Base-by-base conservation (phyloP, 2,329 filamentous ascomycete genomes). In the Microsporum canis region DNA sequence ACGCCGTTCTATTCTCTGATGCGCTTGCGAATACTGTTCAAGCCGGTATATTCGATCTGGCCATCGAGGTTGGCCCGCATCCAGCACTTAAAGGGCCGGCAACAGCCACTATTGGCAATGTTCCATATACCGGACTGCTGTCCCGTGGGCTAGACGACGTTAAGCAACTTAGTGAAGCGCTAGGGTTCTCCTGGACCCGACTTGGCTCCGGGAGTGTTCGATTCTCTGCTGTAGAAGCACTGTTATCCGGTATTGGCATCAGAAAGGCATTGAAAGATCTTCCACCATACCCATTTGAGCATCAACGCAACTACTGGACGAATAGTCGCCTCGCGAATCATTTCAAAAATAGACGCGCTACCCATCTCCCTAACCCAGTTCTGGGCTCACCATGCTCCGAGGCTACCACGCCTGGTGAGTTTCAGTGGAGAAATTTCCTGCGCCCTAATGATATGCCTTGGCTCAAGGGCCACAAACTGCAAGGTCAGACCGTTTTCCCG, bases 1-100 rank as follows among this genome's bases (percentile, higher is more conserved):
- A 66, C 1, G 61, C 73, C 10, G 74, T 78, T 1, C 65, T 71
- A 1, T 77, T 77, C 64, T 65, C 65, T n/a, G 60, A 68, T 31
- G 70, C 69, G 17, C 39, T 74, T 12, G n/a, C 29, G 8, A 39
- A 57, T 7, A 59, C 63, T 33, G 57, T 31, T 7, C 29, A 43
- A 7, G 60, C 59, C 47, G 60, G 43, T 2, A 33, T 59, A 5
- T 51, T 61, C 49, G 31, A 61, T 63, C 55, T 67, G 29, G 47
- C 69, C 0, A 7, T 75, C 2, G 73, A 75, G 63, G 60, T 77
- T 51, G 75, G 75, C 3, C 74, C 74, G 14, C 73, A 76, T 55
- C 60, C 63, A 0, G 70, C 73, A 1, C 67, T 76, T 0, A 61
- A 64, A 10, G 70, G 71, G 0, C 72, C 74, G 1, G 43, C 70